Conservation (phyloP, 2,329 filamentous ascomycete genomes). For the Penicillium frequentans region DNA sequence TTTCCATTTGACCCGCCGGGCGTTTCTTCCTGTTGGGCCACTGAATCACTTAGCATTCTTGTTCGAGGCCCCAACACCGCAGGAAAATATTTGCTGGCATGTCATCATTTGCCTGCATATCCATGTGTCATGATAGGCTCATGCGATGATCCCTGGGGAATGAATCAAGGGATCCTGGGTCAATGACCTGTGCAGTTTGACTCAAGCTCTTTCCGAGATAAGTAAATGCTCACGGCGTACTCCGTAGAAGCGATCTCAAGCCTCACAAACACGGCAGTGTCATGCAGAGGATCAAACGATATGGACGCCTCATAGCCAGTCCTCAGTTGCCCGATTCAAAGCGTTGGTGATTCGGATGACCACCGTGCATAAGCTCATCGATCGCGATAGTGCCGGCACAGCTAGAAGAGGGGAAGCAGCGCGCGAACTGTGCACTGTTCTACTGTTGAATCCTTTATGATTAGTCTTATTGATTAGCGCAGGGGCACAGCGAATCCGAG, state of each 20-base stretch:
- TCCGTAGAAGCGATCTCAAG: not conserved
- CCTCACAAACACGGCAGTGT: not conserved
- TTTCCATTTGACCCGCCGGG: slow-evolving; percentile 2
- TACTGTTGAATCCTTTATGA: not conserved
- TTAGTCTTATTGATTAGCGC: slow-evolving; percentile 7
- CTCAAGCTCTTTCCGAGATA: not conserved
- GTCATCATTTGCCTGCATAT: not conserved
- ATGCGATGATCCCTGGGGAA: not conserved
- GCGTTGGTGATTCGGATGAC: slow-evolving; percentile 19
- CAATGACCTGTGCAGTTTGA: slow-evolving; percentile 3
- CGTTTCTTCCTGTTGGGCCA: not conserved
- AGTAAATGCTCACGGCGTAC: not conserved
- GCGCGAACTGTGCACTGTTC: slow-evolving; percentile 9
- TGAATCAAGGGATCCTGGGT: slow-evolving; percentile 1
- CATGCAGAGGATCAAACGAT: not conserved
- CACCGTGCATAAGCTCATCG: slow-evolving; percentile 20
- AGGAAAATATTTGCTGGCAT: not conserved
- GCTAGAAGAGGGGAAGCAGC: slow-evolving; percentile 6
- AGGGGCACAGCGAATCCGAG: slow-evolving; percentile 14
- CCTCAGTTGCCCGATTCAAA: not conserved
- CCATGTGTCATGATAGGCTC: not conserved
- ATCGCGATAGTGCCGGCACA: slow-evolving; percentile 1
- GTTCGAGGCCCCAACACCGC: not conserved
- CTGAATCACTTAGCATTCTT: not conserved
- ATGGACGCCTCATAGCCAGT: not conserved